A percentile compares a stretch with the other conserved stretches of the same genome.
These are phyloP conservation scores for Penicillium sp. DNA, from an alignment of 2,329 filamentous ascomycete genomes.

Conservation along the genomic window DNA sequence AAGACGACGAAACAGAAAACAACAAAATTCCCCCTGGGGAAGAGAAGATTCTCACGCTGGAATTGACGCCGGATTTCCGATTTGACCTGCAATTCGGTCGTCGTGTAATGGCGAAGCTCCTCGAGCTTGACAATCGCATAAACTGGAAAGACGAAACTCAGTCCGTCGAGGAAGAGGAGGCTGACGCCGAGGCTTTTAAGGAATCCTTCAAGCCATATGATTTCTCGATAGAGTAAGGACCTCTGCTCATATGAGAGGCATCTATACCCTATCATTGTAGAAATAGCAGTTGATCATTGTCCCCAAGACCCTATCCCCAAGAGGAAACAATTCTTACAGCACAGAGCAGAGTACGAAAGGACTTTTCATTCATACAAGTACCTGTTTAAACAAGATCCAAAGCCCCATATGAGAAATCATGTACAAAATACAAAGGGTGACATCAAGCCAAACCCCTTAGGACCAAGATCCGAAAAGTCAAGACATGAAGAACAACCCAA, in stretches of 20 bases:
- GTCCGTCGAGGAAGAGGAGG: slow-evolving; percentile 67
- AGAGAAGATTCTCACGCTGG: slow-evolving; percentile 67
- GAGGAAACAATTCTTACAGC: background rate
- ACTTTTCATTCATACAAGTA: no score
- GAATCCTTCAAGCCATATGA: slow-evolving; percentile 79
- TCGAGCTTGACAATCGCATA: slow-evolving; percentile 70
- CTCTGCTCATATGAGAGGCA: background rate
- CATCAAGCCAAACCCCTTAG: background rate
- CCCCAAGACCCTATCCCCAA: background rate
- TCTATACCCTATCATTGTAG: no score
- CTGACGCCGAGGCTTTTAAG: slow-evolving; percentile 73
- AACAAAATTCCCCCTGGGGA: slow-evolving; percentile 38
- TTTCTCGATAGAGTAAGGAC: slow-evolving; percentile 55
- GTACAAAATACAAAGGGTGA: no score
- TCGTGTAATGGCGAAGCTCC: slow-evolving; percentile 77
- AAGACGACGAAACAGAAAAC: slow-evolving; percentile 5
- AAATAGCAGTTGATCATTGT: background rate
- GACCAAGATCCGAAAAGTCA: background rate
- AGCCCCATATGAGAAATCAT: no score
- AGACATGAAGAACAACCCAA: no score
- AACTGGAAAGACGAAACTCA: slow-evolving; percentile 84
- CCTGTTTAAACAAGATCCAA: no score
- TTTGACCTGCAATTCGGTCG: slow-evolving; percentile 92
- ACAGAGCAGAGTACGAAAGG: no score
- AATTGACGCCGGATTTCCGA: slow-evolving; percentile 62